phyloP scores from a whole-genome alignment of 2,329 filamentous ascomycete genomes.

The Aspergillus candidus region DNA sequence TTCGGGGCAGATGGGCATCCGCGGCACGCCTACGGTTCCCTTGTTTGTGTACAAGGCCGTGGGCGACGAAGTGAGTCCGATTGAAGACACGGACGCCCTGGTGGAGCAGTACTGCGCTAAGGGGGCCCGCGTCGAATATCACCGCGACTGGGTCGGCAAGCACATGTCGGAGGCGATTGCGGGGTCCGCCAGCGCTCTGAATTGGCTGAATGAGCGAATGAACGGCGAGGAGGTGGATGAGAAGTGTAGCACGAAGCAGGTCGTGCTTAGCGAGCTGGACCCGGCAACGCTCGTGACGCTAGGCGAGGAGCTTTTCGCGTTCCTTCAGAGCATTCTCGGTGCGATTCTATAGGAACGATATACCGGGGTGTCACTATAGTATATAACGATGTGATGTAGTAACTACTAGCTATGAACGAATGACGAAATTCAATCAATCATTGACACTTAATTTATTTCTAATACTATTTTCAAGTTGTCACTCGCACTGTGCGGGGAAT shows the following conservation, averaged over 20 bases:
- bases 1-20: conserved; percentile 13
- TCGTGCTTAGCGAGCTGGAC: conserved; percentile 3
- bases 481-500: too few relatives aligned
- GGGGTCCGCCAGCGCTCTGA: conserved; percentile 10
- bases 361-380: too few relatives aligned
- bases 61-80: conserved; percentile 24
- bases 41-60: conserved; percentile 27
- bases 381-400: too few relatives aligned
- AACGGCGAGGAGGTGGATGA: background rate
- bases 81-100: conserved; percentile 22
- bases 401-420: too few relatives aligned
- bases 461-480: too few relatives aligned
- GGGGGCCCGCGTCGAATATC: conserved; percentile 18
- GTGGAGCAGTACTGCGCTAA: conserved; percentile 12
- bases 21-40: conserved; percentile 4
- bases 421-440: too few relatives aligned
- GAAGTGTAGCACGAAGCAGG: background rate
- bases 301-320: conserved; percentile 1
- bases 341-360: background rate
- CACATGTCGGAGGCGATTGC: conserved; percentile 17
- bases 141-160: conserved; percentile 21
- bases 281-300: background rate
- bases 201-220: conserved; percentile 7
- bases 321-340: conserved; percentile 1
- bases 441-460: too few relatives aligned